phyloP scores from a whole-genome alignment of 2,329 filamentous ascomycete species.

The Alternaria ethzedia region DNA sequence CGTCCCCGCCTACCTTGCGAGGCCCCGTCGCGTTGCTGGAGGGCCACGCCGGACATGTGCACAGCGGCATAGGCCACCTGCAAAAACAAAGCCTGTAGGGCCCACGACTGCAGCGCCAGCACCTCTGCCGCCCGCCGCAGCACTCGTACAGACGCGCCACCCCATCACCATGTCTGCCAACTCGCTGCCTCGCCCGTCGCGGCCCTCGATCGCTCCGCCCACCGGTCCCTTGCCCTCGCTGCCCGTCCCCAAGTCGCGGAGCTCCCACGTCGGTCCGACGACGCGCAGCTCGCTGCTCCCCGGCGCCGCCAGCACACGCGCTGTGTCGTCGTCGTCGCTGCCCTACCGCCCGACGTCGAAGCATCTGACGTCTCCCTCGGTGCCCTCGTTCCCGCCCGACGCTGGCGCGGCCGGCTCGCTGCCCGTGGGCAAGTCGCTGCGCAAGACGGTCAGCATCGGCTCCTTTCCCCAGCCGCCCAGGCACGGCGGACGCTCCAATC shows the following conservation, averaged over 20 bases:
- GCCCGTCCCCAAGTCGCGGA: conserved; percentile 74
- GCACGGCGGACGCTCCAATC: conserved; percentile 58
- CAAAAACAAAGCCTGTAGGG: conserved; percentile 18
- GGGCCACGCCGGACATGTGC: conserved; percentile 35
- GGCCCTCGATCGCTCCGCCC: conserved; percentile 68
- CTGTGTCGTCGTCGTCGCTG: conserved; percentile 43
- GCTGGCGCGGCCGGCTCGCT: conserved; percentile 45
- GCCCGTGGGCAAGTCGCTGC: conserved; percentile 68
- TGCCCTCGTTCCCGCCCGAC: conserved; percentile 57
- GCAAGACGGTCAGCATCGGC: conserved; percentile 91
- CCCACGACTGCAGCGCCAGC: conserved; percentile 16
- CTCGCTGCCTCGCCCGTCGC: conserved; percentile 70
- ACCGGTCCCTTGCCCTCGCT: conserved; percentile 75
- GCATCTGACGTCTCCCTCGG: conserved; percentile 44
- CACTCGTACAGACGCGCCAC: conserved; percentile 9
- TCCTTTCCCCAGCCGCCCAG: conserved; percentile 90
- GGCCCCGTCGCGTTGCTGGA: conserved; percentile 4
- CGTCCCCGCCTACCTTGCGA: not conserved
- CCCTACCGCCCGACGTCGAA: conserved; percentile 35
- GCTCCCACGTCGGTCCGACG: conserved; percentile 52
- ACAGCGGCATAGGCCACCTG: conserved; percentile 24
- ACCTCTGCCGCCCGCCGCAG: conserved; percentile 7
- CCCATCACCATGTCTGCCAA: conserved; percentile 57
- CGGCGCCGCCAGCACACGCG: conserved; percentile 30
- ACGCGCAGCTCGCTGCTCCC: conserved; percentile 40